Evolutionary conservation across 257 asterid genomes (phyloP), one percentile per base, ranked within the genome.

Genomic region (Solanum bukasovii): DNA sequence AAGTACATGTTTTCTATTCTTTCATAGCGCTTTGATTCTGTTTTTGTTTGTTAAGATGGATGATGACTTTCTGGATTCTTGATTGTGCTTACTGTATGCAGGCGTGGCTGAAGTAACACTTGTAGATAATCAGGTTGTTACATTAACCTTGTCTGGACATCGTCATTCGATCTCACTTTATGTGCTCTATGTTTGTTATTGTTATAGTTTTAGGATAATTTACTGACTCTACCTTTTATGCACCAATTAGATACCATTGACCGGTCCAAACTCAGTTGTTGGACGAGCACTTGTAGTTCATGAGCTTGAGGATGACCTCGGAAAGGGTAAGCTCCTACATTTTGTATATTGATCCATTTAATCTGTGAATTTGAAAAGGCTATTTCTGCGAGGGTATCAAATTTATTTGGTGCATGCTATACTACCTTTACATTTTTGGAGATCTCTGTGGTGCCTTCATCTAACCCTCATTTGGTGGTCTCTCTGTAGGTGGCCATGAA

Each of bases 271-370:
- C 92, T 93, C 99, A 7, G 97, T 97, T 46, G 95, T 97, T 84
- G 99, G 99, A 87, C 93, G 99, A 91, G 99, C 99, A 86, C 88
- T 97, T 63, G 99, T 97, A 67, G 99, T 97, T 90, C 99, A 97
- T 71, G 98, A 97, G 88, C 96, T 95, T 46, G 97, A 87, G 91
- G 99, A 97, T 92, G 99, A 97, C 89, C 98, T 95, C 79, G 99
- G 99, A 92, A 97, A 97, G 92, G 99, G 99, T 97, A 93, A 89
- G 78, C 1, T 49, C 87, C 52, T n/a, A 38, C 1, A 79, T 63
- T 87, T 44, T 81, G 35, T 56, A 11, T 5, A 44, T 49, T 44
- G 29, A 13, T 56, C 83, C 81, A 52, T 37, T 85, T 29, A 31
- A 14, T 42, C 37, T 74, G 87, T n/a, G 35, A 6, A 18, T 68